Conservation (phyloP, 208 protist species). For the Giardia duodenalis region DNA sequence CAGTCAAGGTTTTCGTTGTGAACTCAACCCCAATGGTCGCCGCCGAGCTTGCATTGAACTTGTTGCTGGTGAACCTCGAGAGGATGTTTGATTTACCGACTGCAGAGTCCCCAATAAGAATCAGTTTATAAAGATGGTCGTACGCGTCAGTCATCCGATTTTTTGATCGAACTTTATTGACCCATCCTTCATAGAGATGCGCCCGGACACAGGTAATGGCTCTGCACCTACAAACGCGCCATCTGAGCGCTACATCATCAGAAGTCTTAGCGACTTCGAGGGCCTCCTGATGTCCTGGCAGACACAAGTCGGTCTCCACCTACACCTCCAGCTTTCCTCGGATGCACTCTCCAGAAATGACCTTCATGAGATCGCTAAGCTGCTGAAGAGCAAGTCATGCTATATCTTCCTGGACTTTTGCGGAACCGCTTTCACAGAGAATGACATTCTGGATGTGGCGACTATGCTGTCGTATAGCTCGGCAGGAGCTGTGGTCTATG, state of each 20-base stretch:
- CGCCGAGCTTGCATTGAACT: conserved; percentile 46
- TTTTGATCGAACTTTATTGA: background rate
- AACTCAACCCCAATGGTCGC: conserved; percentile 57
- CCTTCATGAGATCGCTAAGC: no score
- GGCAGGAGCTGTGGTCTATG: no score
- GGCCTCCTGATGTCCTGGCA: background rate
- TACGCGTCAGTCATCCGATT: background rate
- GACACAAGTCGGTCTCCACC: background rate
- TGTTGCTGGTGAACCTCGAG: conserved; percentile 47
- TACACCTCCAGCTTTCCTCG: background rate
- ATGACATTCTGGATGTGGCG: no score
- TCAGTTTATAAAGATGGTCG: conserved; percentile 46
- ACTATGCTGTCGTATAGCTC: no score
- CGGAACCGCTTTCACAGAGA: no score
- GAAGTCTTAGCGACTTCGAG: background rate
- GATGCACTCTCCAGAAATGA: no score
- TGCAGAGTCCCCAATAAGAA: conserved; percentile 48
- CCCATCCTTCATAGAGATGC: no score
- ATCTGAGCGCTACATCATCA: background rate
- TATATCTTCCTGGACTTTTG: no score
- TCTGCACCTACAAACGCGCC: background rate
- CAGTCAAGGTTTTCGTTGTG: conserved; percentile 41
- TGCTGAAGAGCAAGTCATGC: no score
- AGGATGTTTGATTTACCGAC: conserved; percentile 53
- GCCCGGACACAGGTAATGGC: no score